These are phyloP conservation scores for Aspergillus sclerotioniger DNA, from an alignment of 495 filamentous ascomycete species.

Conservation along the genomic window DNA sequence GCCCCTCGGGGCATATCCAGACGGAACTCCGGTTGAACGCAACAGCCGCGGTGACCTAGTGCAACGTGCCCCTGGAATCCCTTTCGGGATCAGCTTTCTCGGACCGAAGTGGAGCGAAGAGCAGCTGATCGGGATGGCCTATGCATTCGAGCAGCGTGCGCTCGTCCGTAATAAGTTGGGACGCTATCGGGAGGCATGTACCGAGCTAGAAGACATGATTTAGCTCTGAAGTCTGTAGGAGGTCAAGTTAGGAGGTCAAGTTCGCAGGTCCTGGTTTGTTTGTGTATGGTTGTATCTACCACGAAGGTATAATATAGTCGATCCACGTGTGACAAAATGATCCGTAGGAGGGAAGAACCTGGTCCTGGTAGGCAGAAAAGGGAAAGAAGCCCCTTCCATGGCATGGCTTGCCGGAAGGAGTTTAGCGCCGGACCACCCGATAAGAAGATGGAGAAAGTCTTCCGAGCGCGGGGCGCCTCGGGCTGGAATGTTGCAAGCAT, in stretches of 20 bases:
- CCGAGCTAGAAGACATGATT: slow-evolving; percentile 43
- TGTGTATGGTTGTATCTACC: too few relatives aligned
- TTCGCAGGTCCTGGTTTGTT: not conserved
- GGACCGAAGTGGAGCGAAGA: slow-evolving; percentile 57
- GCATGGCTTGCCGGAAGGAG: not conserved
- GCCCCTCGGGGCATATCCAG: slow-evolving; percentile 50
- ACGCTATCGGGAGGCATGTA: slow-evolving; percentile 49
- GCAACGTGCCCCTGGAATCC: slow-evolving; percentile 45
- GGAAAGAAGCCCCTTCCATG: not conserved
- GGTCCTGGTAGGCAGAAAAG: too few relatives aligned
- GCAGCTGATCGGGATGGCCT: slow-evolving; percentile 61
- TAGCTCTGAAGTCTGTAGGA: not conserved
- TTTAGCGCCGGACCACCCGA: slow-evolving; percentile 1
- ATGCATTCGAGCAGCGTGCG: slow-evolving; percentile 68
- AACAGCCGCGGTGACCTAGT: slow-evolving; percentile 43
- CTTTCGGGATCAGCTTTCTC: slow-evolving; percentile 60
- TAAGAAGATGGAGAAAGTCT: slow-evolving; percentile 13
- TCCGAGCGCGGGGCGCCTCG: slow-evolving; percentile 2
- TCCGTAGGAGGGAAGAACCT: too few relatives aligned
- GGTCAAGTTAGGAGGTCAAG: too few relatives aligned
- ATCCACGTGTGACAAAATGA: too few relatives aligned
- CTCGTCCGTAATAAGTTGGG: slow-evolving; percentile 42
- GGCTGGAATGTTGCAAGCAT: not conserved
- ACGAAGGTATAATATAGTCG: too few relatives aligned
- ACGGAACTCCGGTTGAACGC: slow-evolving; percentile 37